phyloP scores from a whole-genome alignment of 345 rosid genomes.

The Microthlaspi erraticum region DNA sequence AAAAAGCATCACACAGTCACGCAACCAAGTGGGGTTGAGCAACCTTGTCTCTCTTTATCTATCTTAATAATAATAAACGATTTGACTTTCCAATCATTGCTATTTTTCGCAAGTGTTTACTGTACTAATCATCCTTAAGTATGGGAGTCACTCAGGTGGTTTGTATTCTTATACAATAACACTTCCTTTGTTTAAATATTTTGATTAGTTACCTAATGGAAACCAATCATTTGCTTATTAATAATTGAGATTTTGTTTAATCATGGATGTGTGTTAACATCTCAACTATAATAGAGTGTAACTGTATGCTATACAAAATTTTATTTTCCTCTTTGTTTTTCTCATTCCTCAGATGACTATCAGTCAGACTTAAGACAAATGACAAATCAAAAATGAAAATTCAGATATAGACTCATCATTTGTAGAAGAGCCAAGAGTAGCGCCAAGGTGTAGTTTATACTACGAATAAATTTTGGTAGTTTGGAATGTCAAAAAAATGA shows the following conservation, averaged over 20 bases:
- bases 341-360: too few species aligned
- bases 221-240: slow-evolving; percentile 40
- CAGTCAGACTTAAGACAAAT: too few species aligned
- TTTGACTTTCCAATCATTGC: slow-evolving; percentile 38
- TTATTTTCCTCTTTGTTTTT: too few species aligned
- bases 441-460: too few species aligned
- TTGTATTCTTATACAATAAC: background rate
- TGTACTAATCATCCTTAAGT: slow-evolving; percentile 31
- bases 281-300: too few species aligned
- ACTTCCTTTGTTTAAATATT: slow-evolving; percentile 11
- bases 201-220: slow-evolving; percentile 5
- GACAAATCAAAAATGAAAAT: too few species aligned
- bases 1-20: slow-evolving; percentile 27
- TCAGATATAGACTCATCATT: too few species aligned
- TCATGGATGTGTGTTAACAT: slow-evolving; percentile 1
- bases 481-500: too few species aligned
- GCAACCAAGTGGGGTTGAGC: slow-evolving; percentile 37
- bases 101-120: background rate
- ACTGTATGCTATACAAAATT: too few species aligned
- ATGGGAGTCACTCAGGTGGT: slow-evolving; percentile 23
- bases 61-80: slow-evolving; percentile 1
- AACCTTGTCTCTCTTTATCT: slow-evolving; percentile 36
- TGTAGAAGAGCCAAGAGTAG: too few species aligned
- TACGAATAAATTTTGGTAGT: too few species aligned
- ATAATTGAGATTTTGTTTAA: slow-evolving; percentile 20